phyloP scores from a whole-genome alignment of 2,329 filamentous ascomycete genomes.

The Furcasterigmium furcatum region DNA sequence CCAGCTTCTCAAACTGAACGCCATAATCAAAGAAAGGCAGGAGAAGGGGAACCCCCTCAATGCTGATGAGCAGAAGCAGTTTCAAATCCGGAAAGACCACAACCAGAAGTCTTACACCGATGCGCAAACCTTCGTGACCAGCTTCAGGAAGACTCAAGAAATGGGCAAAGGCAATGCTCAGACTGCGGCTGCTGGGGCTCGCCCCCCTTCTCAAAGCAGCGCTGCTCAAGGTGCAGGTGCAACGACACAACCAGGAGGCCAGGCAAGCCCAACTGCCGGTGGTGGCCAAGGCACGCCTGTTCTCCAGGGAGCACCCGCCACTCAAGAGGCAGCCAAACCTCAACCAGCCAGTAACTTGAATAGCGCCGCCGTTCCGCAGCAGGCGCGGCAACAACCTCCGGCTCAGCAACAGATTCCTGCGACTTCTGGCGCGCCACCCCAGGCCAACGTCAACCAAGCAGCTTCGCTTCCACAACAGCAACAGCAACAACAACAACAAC shows the following conservation, averaged over 20 bases:
- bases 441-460: conserved; percentile 2
- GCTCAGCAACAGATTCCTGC: not conserved
- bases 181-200: conserved; percentile 10
- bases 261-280: not conserved
- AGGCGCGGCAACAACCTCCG: conserved; percentile 7
- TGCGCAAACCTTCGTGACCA: conserved; percentile 44
- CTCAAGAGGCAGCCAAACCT: no score
- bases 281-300: not conserved
- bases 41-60: conserved; percentile 39
- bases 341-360: no score
- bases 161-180: conserved; percentile 19
- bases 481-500: conserved; percentile 19
- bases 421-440: not conserved
- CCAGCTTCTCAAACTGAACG: conserved; percentile 39
- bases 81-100: conserved; percentile 38
- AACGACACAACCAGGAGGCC: not conserved
- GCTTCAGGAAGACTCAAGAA: conserved; percentile 42
- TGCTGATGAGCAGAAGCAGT: conserved; percentile 43
- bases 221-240: not conserved
- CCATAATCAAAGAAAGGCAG: conserved; percentile 35
- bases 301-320: no score
- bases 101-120: conserved; percentile 42
- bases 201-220: not conserved
- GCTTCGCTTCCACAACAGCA: not conserved
- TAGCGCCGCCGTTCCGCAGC: no score